Base-by-base conservation (phyloP, 1,139 yeast species). In the Pneumocystis murina region DNA sequence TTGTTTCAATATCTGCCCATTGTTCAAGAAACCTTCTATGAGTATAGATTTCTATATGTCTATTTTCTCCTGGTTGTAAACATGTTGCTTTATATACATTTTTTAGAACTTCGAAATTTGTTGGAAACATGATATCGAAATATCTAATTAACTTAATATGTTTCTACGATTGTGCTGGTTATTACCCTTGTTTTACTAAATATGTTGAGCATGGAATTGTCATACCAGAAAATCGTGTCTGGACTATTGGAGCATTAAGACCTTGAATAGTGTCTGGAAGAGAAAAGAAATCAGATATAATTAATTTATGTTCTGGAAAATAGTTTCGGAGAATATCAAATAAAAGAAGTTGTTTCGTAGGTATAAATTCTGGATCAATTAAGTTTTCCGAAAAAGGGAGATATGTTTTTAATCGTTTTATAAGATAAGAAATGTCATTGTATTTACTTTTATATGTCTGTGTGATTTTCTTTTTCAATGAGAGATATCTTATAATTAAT, bases 51-150 rank as follows among this genome's bases (percentile, higher is more conserved):
- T 76, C 75, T 12, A 61, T 59, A 20, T 63, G 64, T 14, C 35
- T 33, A n/a, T 55, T 24, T 38, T 61, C 55, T 16, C 60, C 62
- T 7, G 87, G 82, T 67, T 81, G 82, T 38, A 77, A 76, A 71
- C 55, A 48, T 5, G 28, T 16, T 48, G 20, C 28, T 48, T 30
- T 48, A n/a, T 89, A 89, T 67, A 88, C 67, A 64, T 83, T 84
- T 60, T 83, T 78, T 3, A 86, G 83, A 17, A 83, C 74, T 8
- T 77, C 76, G 72, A 89, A 89, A 70, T 88, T 87, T 0, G 96
- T 88, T 6, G 95, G 88, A 71, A 88, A 88, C 85, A 87, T 83
- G 62, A 89, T 88, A 72, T 88, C 95, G 72, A 87, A 88, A 70
- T 80, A 86, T 16, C 55, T 48, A 48, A 14, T 10, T 10, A 12